Evolutionary conservation across 768 basidiomycete genomes (phyloP).

Genomic region (Termitomyces titanicus): DNA sequence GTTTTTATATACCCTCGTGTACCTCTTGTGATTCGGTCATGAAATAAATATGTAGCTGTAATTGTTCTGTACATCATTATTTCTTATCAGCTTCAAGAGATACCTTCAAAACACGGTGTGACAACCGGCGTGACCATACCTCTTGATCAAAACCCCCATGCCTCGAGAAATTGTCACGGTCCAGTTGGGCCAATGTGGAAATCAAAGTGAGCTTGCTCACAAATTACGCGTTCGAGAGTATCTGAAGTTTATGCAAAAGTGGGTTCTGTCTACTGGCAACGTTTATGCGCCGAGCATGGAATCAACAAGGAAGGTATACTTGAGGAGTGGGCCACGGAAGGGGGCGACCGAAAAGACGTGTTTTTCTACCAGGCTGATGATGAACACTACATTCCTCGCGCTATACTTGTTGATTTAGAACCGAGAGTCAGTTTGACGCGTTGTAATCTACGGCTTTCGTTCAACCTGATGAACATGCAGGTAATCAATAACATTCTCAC

Average conservation of each 20-base stretch:
- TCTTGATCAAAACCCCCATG: constrained; percentile 35
- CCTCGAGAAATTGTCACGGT: constrained; percentile 83
- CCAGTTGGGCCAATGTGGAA: constrained; percentile 90
- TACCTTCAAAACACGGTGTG: constrained; percentile 11
- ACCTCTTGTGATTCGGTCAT: not conserved
- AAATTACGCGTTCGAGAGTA: not conserved
- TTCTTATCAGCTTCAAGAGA: too few relatives aligned
- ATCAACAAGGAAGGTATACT: constrained; percentile 94
- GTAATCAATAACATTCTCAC: constrained; percentile 94
- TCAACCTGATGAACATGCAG: constrained; percentile 37
- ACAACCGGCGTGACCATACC: constrained; percentile 9
- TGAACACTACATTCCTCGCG: constrained; percentile 97
- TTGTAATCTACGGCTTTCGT: not conserved
- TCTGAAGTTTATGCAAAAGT: constrained; percentile 45
- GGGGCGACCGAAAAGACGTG: constrained; percentile 96
- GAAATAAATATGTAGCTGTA: not conserved
- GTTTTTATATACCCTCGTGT: not conserved
- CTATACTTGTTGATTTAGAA: constrained; percentile 94
- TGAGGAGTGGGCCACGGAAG: constrained; percentile 95
- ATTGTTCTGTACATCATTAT: not conserved
- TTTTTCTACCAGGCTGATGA: constrained; percentile 99
- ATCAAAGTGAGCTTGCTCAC: constrained; percentile 63
- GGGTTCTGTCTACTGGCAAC: constrained; percentile 98
- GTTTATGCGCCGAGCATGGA: constrained; percentile 96
- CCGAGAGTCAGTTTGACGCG: constrained; percentile 66